Percentiles rank a stretch among this genome's conserved stretches.
These are phyloP conservation scores for Endogone sp. DNA, from an alignment of 192 early-diverging fungal species.

Conservation along the genomic window DNA sequence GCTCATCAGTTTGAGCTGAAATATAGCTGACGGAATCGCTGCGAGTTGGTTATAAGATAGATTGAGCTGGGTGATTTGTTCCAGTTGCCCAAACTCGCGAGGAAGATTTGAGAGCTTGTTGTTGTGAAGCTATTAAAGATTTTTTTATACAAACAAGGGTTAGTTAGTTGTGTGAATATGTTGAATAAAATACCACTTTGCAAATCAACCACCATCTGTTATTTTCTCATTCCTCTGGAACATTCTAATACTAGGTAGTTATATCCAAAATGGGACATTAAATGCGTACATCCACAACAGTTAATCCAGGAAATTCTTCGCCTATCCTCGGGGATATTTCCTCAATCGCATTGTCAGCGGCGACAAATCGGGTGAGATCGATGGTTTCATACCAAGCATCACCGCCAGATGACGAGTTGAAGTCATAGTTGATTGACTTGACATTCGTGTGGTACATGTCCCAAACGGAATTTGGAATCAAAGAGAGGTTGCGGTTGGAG, in stretches of 20 bases:
- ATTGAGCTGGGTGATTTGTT: conserved; percentile 29
- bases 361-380: conserved; percentile 48
- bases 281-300: conserved; percentile 45
- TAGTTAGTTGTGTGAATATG: too few species aligned
- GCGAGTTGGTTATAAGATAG: conserved; percentile 34
- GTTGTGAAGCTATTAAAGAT: conserved; percentile 30
- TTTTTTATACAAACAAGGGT: too few species aligned
- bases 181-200: too few species aligned
- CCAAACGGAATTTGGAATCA: conserved; percentile 46
- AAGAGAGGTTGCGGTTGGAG: conserved; percentile 38
- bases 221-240: too few species aligned
- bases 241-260: too few species aligned
- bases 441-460: conserved; percentile 57
- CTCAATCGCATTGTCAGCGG: conserved; percentile 43
- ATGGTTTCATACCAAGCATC: conserved; percentile 48
- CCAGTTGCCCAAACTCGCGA: conserved; percentile 31
- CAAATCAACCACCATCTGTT: too few species aligned
- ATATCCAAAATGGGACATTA: too few species aligned
- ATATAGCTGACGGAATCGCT: conserved; percentile 21
- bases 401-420: conserved; percentile 26
- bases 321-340: conserved; percentile 42
- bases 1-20: conserved; percentile 16
- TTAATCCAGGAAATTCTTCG: conserved; percentile 43
- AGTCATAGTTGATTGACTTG: conserved; percentile 41
- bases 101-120: conserved; percentile 35